Percentiles rank a stretch among this genome's conserved stretches.
phyloP scores from a whole-genome alignment of 2,329 filamentous ascomycete genomes.

The Ophiostoma australiae region DNA sequence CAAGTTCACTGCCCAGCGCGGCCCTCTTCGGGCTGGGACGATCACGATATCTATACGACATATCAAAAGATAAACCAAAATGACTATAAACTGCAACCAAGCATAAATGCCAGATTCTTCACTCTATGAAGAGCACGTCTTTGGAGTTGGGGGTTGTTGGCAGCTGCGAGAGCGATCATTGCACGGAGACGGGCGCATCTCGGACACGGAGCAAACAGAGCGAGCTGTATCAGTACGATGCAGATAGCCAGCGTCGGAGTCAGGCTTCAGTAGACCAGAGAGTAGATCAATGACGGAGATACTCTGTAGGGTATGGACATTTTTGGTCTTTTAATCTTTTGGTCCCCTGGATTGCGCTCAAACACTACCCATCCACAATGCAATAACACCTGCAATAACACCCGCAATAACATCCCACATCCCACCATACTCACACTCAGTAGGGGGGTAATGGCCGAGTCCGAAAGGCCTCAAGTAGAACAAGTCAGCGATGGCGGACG shows the following conservation, averaged over 20 bases:
- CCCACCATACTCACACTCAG: background rate
- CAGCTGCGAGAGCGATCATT: background rate
- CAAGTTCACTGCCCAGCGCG: background rate
- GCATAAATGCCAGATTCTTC: background rate
- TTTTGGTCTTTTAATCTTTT: too few relatives aligned
- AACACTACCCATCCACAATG: background rate
- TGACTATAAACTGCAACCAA: too few relatives aligned
- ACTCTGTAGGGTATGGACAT: too few relatives aligned
- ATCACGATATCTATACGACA: background rate
- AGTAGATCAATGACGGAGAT: too few relatives aligned
- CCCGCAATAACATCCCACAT: background rate
- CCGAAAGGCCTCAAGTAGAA: constrained; percentile 12
- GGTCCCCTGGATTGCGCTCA: too few relatives aligned
- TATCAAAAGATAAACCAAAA: background rate
- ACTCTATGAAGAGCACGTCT: background rate
- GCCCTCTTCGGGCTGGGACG: too few relatives aligned
- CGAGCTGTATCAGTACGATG: background rate
- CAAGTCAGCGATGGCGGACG: background rate
- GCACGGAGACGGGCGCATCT: background rate
- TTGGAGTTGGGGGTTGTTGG: background rate
- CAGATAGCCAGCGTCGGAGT: too few relatives aligned
- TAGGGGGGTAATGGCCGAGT: background rate
- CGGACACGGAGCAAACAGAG: background rate
- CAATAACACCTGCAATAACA: background rate
- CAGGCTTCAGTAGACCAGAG: too few relatives aligned